Evolutionary conservation across 176 grass and related monocot species (phyloP), one percentile per base, ranked within the genome.

Genomic region (Thalia dealbata): DNA sequence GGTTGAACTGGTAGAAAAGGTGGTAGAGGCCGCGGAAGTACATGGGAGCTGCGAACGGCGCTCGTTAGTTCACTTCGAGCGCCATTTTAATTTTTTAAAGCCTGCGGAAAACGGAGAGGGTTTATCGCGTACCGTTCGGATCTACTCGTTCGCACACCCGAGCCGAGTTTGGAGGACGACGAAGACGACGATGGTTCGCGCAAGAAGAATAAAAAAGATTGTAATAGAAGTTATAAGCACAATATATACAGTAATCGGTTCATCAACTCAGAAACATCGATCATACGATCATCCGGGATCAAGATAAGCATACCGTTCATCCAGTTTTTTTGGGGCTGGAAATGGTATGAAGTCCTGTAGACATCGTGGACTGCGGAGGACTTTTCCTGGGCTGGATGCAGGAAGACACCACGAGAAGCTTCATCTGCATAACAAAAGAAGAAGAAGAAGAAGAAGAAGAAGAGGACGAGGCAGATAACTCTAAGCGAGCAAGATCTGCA

Each of bases 291-390:
- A n/a, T n/a, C n/a, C n/a, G n/a, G n/a, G n/a, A n/a, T n/a, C n/a
- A 18, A 72, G 26, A 55, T 15, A 28, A 29, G n/a, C 70, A 3
- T 67, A 96, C 92, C 92, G 64, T 96, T 96, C 52, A 89, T 84
- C 92, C 92, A 96, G n/a, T 91, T 85, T 75, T 84, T 83, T 8
- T 86, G 60, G 7, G 92, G 89, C 74, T 89, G 92, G 81, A 96
- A 96, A 80, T 96, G 92, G 82, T 91, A 96, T 69, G 88, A 84
- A 12, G 86, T 96, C 75, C 84, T 85, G 70, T 72, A 72, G n/a
- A 43, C 35, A 32, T 43, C 11, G 21, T 19, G 22, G 38, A 43
- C 65, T 68, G 44, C 44, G 65, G 65, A 68, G 18, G 32, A 32
- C 6, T n/a, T 10, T 2, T 68, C 19, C 65, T 44, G 32, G 3